These are phyloP conservation scores for Chrysoporthe austroafricana DNA, from an alignment of 2,329 filamentous ascomycete species.

Conservation along the genomic window DNA sequence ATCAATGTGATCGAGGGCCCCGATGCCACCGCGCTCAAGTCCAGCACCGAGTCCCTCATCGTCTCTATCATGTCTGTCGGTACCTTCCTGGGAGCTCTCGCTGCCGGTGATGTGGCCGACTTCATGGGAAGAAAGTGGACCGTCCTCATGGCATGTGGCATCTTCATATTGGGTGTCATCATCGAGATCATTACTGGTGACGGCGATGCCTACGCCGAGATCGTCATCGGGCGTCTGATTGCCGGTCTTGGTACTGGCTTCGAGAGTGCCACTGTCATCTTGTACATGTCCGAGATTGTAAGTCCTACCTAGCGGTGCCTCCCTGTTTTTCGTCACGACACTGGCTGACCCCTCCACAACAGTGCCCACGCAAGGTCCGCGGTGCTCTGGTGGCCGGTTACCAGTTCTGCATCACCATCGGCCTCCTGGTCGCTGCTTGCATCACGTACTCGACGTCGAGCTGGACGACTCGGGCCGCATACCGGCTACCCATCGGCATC, in stretches of 20 bases:
- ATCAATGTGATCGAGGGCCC: constrained; percentile 42
- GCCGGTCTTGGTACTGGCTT: constrained; percentile 66
- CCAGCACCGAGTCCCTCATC: constrained; percentile 50
- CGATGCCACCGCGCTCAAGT: constrained; percentile 34
- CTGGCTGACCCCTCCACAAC: neutral
- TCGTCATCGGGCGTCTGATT: constrained; percentile 67
- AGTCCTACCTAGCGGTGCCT: neutral
- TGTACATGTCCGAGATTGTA: constrained; percentile 79
- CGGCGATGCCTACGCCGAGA: constrained; percentile 45
- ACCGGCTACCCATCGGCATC: constrained; percentile 72
- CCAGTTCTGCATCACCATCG: constrained; percentile 78
- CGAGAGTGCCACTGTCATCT: constrained; percentile 7
- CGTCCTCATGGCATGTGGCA: constrained; percentile 61
- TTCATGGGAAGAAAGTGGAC: constrained; percentile 64
- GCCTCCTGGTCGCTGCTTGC: constrained; percentile 69
- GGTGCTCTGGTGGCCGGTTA: constrained; percentile 75
- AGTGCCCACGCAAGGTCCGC: constrained; percentile 63
- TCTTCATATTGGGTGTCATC: constrained; percentile 63
- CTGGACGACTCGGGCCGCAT: constrained; percentile 62
- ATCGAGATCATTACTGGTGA: constrained; percentile 63
- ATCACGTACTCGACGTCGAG: constrained; percentile 69
- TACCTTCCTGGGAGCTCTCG: constrained; percentile 68
- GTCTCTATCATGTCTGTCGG: constrained; percentile 67
- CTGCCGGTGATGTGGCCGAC: constrained; percentile 69
- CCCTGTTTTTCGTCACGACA: neutral